These are phyloP conservation scores for Cymodocea nodosa DNA, from an alignment of 116 monocot genomes.

Conservation along the genomic window DNA sequence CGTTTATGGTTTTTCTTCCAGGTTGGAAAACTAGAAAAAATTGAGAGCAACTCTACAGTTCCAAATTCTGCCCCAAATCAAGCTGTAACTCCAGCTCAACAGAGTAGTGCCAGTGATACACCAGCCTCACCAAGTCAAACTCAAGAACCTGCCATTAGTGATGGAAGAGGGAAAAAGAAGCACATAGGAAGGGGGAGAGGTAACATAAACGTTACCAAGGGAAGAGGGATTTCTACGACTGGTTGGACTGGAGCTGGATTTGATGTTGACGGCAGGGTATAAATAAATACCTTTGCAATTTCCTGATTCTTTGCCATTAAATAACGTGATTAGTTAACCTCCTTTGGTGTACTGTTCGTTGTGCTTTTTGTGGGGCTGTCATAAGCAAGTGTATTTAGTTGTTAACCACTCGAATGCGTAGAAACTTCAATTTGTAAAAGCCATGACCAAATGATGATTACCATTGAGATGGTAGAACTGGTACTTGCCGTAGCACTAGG, in stretches of 20 bases:
- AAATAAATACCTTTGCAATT: background rate
- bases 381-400: too few species aligned
- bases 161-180: conserved; percentile 49
- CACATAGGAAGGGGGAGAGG: conserved; percentile 57
- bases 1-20: background rate
- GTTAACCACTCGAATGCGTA: too few species aligned
- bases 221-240: conserved; percentile 47
- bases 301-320: too few species aligned
- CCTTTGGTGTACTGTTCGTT: too few species aligned
- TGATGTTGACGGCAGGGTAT: conserved; percentile 47
- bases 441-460: too few species aligned
- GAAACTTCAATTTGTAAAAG: too few species aligned
- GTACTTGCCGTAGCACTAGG: too few species aligned
- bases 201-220: conserved; percentile 37
- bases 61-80: conserved; percentile 12
- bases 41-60: background rate
- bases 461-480: too few species aligned
- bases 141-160: conserved; percentile 18
- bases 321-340: background rate
- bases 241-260: conserved; percentile 98
- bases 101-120: conserved; percentile 8
- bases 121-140: conserved; percentile 4
- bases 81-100: conserved; percentile 12
- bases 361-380: too few species aligned
- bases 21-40: conserved; percentile 4